Evolutionary conservation across 169 alveolate species (phyloP).

Genomic region (Cryptosporidium baileyi): DNA sequence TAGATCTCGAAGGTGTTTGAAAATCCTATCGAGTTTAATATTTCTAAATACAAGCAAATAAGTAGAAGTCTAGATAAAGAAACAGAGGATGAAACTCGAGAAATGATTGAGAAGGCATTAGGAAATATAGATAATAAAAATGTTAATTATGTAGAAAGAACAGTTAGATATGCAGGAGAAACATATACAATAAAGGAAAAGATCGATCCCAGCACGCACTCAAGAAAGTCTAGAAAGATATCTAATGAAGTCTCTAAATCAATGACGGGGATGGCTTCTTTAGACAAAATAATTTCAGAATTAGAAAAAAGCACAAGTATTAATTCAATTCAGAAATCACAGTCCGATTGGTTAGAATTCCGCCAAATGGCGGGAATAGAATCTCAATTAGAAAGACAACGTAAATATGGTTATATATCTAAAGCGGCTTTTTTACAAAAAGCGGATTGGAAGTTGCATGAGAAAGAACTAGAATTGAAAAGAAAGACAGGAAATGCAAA

Average conservation of each 20-base stretch:
- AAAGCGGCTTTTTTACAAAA: slow-evolving; percentile 61
- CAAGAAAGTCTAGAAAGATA: neutral
- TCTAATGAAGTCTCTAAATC: neutral
- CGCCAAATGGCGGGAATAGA: slow-evolving; percentile 63
- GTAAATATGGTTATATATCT: slow-evolving; percentile 62
- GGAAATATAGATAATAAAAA: slow-evolving; percentile 14
- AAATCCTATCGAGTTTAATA: slow-evolving; percentile 27
- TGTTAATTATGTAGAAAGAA: slow-evolving; percentile 7
- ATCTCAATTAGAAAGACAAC: slow-evolving; percentile 56
- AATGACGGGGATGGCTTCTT: slow-evolving; percentile 5
- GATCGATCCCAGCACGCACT: neutral
- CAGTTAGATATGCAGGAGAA: slow-evolving; percentile 63
- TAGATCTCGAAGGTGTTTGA: slow-evolving; percentile 46
- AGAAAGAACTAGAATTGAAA: slow-evolving; percentile 28
- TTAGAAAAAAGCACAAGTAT: neutral
- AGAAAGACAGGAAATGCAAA: neutral
- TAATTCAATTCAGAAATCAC: slow-evolving; percentile 60
- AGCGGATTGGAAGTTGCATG: slow-evolving; percentile 66
- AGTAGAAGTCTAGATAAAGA: slow-evolving; percentile 10
- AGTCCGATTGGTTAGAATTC: slow-evolving; percentile 64
- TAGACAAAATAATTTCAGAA: slow-evolving; percentile 11
- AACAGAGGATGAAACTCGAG: slow-evolving; percentile 1
- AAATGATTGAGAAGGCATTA: slow-evolving; percentile 17
- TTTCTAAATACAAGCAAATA: slow-evolving; percentile 6
- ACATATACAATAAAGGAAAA: slow-evolving; percentile 19